phyloP scores from a whole-genome alignment of 352 stramenopile species.

The Achlya hypogyna region DNA sequence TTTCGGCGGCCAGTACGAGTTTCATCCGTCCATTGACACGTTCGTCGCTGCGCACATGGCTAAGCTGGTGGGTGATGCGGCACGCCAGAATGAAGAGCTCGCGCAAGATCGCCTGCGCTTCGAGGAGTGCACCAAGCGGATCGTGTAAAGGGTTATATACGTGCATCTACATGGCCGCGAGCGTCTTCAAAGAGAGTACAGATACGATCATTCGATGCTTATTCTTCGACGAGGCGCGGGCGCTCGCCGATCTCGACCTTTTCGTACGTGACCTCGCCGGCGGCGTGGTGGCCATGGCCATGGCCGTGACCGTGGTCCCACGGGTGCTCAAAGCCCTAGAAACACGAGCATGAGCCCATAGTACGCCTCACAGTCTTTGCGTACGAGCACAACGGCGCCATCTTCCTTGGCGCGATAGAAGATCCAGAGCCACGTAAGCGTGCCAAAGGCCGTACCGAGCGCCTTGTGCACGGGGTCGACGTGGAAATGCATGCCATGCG shows the following conservation, averaged over 20 bases:
- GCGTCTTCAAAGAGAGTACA: neutral
- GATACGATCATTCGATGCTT: neutral
- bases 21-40: slow-evolving; percentile 54
- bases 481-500: slow-evolving; percentile 84
- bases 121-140: neutral
- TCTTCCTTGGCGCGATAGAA: slow-evolving; percentile 86
- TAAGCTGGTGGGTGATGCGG: slow-evolving; percentile 31
- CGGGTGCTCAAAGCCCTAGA: slow-evolving; percentile 74
- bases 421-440: slow-evolving; percentile 86
- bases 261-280: slow-evolving; percentile 54
- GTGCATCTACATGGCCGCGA: neutral
- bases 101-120: slow-evolving; percentile 9
- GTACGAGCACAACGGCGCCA: slow-evolving; percentile 63
- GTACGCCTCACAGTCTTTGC: neutral
- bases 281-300: slow-evolving; percentile 35
- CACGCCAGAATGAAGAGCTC: slow-evolving; percentile 38
- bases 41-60: slow-evolving; percentile 58
- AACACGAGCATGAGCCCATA: neutral
- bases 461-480: slow-evolving; percentile 84
- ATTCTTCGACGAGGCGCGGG: slow-evolving; percentile 42
- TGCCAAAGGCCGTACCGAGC: slow-evolving; percentile 75
- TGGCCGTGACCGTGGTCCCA: slow-evolving; percentile 62
- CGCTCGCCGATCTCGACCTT: slow-evolving; percentile 55
- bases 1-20: slow-evolving; percentile 58
- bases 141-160: slow-evolving; percentile 15